phyloP scores from a whole-genome alignment of 805 yeast genomes.

The Debaryomyces prosopidis region DNA sequence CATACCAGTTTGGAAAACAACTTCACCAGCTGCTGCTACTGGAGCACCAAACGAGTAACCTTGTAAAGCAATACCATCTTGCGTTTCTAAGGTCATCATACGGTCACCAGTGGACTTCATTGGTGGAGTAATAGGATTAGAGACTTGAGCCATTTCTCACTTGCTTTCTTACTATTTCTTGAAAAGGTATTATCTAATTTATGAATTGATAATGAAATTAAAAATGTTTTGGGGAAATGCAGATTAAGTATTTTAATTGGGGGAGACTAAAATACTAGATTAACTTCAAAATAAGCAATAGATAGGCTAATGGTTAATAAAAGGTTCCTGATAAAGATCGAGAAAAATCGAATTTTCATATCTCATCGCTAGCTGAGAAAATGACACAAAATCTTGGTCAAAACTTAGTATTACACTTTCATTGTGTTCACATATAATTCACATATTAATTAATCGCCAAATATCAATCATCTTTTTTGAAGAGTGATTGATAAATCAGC shows the following conservation, averaged over 20 bases:
- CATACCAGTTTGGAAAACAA: conserved; percentile 99
- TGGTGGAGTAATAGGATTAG: conserved; percentile 80
- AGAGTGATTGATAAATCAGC: no score
- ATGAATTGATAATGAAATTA: background rate
- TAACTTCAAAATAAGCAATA: background rate
- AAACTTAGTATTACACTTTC: background rate
- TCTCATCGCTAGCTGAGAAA: background rate
- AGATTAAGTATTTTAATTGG: conserved; percentile 4
- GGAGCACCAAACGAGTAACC: conserved; percentile 98
- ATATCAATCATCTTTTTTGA: no score
- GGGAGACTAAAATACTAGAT: conserved; percentile 9
- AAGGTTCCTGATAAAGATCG: background rate
- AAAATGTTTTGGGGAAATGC: conserved; percentile 5
- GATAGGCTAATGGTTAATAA: background rate
- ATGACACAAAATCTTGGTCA: conserved; percentile 1
- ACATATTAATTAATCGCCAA: no score
- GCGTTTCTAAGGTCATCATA: conserved; percentile 83
- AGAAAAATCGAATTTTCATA: background rate
- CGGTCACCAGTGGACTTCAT: conserved; percentile 81
- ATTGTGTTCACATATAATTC: no score
- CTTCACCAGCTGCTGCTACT: conserved; percentile 88
- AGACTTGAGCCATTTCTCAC: conserved; percentile 7
- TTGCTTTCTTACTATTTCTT: conserved; percentile 3
- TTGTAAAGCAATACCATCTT: conserved; percentile 81
- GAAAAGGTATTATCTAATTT: background rate